phyloP scores from a whole-genome alignment of 768 basidiomycete species.

The Boletus rubescentipes region DNA sequence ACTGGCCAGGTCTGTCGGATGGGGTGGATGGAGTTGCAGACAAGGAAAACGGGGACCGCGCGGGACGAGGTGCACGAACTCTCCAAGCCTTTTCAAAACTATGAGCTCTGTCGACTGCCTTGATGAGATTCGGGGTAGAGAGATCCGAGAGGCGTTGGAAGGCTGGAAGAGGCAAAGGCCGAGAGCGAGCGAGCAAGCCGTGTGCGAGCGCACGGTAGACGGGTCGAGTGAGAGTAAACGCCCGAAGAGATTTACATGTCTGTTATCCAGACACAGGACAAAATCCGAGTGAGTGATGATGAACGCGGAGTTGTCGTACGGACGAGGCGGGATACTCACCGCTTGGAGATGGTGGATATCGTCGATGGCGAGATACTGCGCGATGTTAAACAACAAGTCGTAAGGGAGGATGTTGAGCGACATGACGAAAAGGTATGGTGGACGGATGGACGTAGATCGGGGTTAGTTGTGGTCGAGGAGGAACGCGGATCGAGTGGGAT shows the following conservation, averaged over 20 bases:
- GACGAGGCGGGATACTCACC: slow-evolving; percentile 40
- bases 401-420: slow-evolving; percentile 55
- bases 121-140: slow-evolving; percentile 57
- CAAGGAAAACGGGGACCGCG: slow-evolving; percentile 30
- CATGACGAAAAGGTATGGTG: slow-evolving; percentile 13
- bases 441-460: slow-evolving; percentile 8
- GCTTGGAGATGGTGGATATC: slow-evolving; percentile 62
- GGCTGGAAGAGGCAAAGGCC: slow-evolving; percentile 66
- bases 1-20: slow-evolving; percentile 30
- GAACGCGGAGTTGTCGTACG: not conserved
- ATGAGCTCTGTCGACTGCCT: slow-evolving; percentile 61
- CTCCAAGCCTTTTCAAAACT: slow-evolving; percentile 64
- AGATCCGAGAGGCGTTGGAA: slow-evolving; percentile 70
- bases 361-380: slow-evolving; percentile 55
- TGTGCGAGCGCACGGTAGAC: slow-evolving; percentile 67
- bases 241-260: slow-evolving; percentile 62
- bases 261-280: slow-evolving; percentile 24
- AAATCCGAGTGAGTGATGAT: not conserved
- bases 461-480: not conserved
- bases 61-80: slow-evolving; percentile 54
- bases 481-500: slow-evolving; percentile 14
- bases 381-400: slow-evolving; percentile 69
- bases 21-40: slow-evolving; percentile 29
- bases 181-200: slow-evolving; percentile 61
- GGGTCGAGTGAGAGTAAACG: slow-evolving; percentile 62